Evolutionary conservation across 2,329 filamentous ascomycete genomes (phyloP), one percentile per base, ranked within the genome.

Genomic region (Venturia oleaginea): DNA sequence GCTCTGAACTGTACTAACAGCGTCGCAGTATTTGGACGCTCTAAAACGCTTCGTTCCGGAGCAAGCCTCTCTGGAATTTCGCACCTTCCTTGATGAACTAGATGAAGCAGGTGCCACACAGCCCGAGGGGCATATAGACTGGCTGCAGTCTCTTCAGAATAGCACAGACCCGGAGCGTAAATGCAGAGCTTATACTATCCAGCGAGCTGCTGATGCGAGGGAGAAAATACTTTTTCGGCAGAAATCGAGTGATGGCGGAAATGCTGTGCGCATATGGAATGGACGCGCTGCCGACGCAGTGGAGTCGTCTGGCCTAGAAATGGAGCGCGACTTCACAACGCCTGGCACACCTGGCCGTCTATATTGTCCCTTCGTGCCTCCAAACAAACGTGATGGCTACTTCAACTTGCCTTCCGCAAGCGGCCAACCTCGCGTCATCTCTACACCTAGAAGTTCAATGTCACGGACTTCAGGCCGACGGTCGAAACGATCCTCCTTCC

Each of bases 321-420:
- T 96, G 72, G 92, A 96, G 77, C 89, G 89, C 77, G 92, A 97
- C 76, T 97, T 96, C 71, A 97, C 92, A 22, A 89, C 92, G 40
- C 81, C 87, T 72, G 92, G 92, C 66, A 91, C 86, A 71, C 90
- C 89, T 70, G 90, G 92, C 69, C 84, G 84, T 68, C 79, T 97
- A 62, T 84, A 85, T 69, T 97, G 92, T 76, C 92, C 92, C 0
- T 96, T 96, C 75, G 87, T 84, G 22, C 22, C 64, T 15, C 46
- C 55, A 13, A 60, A 46, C 48, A 64, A 54, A 46, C 32, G 32
- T 43, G 40, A 34, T n/a, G 70, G 76, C 70, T 57, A 37, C 27
- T 72, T 69, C 67, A 71, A 67, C 46, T 72, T 75, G 71, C 73
- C 74, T 64, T 73, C 73, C 51, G 77, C 77, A 51, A 70, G 75